Evolutionary conservation across 345 rosid species (phyloP).

Genomic region (Geranium brycei): DNA sequence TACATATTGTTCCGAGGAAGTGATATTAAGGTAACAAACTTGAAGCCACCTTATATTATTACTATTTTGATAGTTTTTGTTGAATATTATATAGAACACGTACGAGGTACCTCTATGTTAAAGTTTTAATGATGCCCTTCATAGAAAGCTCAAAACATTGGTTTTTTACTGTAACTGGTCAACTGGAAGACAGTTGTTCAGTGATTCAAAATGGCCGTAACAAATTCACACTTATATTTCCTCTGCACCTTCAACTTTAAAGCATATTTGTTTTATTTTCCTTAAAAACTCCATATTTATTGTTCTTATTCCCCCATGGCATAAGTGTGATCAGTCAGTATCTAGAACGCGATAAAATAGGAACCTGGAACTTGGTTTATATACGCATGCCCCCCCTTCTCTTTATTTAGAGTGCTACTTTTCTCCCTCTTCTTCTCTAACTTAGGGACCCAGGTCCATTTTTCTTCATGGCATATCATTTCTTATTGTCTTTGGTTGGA

Average conservation of each 20-base stretch:
- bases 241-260: not conserved
- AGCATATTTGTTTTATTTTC: not conserved
- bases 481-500: no score
- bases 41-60: not conserved
- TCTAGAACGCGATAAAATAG: not conserved
- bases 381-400: no score
- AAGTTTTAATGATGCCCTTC: not conserved
- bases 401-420: not conserved
- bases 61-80: not conserved
- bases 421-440: not conserved
- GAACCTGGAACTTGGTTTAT: not conserved
- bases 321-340: not conserved
- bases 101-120: not conserved
- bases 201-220: not conserved
- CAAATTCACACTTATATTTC: not conserved
- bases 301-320: not conserved
- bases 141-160: no score
- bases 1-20: constrained; percentile 69
- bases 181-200: not conserved
- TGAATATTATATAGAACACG: not conserved
- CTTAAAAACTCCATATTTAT: not conserved
- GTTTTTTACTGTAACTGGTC: not conserved
- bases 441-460: not conserved
- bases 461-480: not conserved
- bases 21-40: constrained; percentile 48